Evolutionary conservation across 192 early-diverging fungal genomes (phyloP), one percentile per base, ranked within the genome.

Genomic region (Coemansia sp.): DNA sequence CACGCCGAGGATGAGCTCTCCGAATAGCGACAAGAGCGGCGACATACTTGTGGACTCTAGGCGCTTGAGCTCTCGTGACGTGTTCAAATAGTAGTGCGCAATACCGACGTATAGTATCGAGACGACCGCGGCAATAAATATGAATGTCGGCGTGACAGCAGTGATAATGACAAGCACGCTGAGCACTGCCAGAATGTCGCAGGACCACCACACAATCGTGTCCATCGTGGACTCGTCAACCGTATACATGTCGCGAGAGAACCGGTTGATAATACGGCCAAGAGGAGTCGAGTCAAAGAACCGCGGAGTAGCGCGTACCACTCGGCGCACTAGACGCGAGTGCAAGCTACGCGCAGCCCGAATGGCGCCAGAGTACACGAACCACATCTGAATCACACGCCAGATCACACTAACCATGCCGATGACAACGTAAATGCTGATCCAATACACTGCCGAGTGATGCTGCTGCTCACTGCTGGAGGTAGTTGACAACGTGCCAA

Each of bases 271-370:
- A 60, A 95, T 90, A 25, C 91, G 87, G 31, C 94, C 94, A 7
- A 93, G 71, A 23, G 95, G 95, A 3, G 91, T 94, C 14, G 90
- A 85, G 64, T 95, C 94, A 78, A 92, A 97, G 85, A 95, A 96
- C 32, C 88, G 85, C 29, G 95, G 84, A 51, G 89, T 90, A 3
- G 92, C 90, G 29, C 84, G 87, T 21, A 89, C 67, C 31, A 94
- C 82, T 34, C 85, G 63, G 14, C 69, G 76, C 29, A 93, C 62
- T 27, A 92, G 75, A 23, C 74, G 78, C 23, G 65, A 41, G 63
- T 93, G 92, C 51, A 93, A 57, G 0, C 62, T 68, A 3, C 77
- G 79, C 0, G 88, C 90, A n/a, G 90, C 92, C 4, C 62, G 37
- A 7, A 93, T 51, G 4, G 86, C 81, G 0, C 86, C 88, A 21